Conservation (phyloP, 2,329 filamentous ascomycete genomes). For the Eutypa lata region DNA sequence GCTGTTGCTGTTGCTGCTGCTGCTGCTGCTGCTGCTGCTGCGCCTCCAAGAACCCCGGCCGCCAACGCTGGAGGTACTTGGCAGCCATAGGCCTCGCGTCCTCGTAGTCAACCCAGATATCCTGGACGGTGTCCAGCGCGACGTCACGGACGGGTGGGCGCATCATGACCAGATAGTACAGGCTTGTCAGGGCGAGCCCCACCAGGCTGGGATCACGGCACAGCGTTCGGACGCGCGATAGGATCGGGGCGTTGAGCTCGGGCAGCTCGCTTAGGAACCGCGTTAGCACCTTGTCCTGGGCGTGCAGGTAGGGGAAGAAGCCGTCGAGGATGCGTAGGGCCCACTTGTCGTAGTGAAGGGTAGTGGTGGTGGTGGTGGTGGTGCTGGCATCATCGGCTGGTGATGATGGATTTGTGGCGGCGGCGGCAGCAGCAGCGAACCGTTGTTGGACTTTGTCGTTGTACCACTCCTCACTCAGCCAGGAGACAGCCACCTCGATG, state of each 20-base stretch:
- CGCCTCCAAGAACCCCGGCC: constrained; percentile 49
- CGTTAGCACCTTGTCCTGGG: constrained; percentile 84
- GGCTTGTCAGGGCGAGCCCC: constrained; percentile 59
- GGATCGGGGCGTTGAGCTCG: constrained; percentile 66
- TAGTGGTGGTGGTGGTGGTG: constrained; percentile 42
- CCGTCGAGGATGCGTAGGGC: constrained; percentile 80
- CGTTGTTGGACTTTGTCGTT: constrained; percentile 65
- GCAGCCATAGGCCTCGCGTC: constrained; percentile 60
- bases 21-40: constrained; percentile 18
- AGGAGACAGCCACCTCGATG: constrained; percentile 86
- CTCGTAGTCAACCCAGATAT: constrained; percentile 65
- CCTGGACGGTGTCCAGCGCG: constrained; percentile 63
- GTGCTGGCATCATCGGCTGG: constrained; percentile 29
- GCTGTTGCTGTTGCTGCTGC: background rate
- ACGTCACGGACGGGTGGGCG: constrained; percentile 61
- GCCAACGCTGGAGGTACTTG: constrained; percentile 61
- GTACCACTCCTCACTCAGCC: constrained; percentile 98
- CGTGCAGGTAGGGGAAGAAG: constrained; percentile 86
- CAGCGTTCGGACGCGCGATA: constrained; percentile 67
- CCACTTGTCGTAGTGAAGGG: constrained; percentile 75
- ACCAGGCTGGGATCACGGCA: constrained; percentile 66
- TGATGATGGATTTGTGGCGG: constrained; percentile 15
- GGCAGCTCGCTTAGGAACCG: constrained; percentile 91
- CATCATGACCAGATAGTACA: constrained; percentile 67
- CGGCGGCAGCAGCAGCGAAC: constrained; percentile 40